Base-by-base conservation (phyloP, 2,329 filamentous ascomycete species). In the Volutella citrinella region DNA sequence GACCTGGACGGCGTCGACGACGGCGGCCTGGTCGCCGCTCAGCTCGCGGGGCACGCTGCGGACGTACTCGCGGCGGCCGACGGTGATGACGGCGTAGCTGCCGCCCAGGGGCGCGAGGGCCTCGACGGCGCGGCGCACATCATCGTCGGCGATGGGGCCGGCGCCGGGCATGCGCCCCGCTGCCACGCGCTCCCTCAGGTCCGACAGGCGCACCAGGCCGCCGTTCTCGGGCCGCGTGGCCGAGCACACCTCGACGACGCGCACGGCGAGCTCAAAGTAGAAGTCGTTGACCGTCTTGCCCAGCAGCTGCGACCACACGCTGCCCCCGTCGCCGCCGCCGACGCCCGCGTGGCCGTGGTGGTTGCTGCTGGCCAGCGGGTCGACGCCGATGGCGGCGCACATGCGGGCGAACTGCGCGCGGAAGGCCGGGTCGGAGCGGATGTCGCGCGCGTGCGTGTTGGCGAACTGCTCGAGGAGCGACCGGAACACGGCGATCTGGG, bases 371-470 rank as follows among this genome's bases (percentile, higher is more conserved):
- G 89, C 88, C 13, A 98, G 73, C 3, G 93, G 94, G 61, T 98
- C 93, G 10, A 98, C 89, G 30, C 93, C 93, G 49, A 98, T 96
- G 43, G 90, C 89, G 54, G 89, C 81, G 67, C 93, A 98, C 93
- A 98, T 98, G 60, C 91, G 88, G 4, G 93, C 91, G 58, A 98
- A 98, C 64, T 98, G 91, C 20, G 91, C 89, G 42, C 93, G 87
- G 64, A 98, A 98, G 8, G 80, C 84, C 6, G 93, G 93, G 60
- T 97, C 90, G 4, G 89, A 95, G 45, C 91, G 90, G 40, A 98
- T 98, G 54, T 95, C 93, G 57, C 90, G 89, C 50, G 85, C 87
- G 72, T 98, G 93, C 30, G 91, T 95, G 55, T 91, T 77, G 27
- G 90, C 88, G 64, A 98, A 98, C 63, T 94, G 89, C 66, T 96